Evolutionary conservation across 179 eudicot species (phyloP).

Genomic region (Pouteria campechiana): DNA sequence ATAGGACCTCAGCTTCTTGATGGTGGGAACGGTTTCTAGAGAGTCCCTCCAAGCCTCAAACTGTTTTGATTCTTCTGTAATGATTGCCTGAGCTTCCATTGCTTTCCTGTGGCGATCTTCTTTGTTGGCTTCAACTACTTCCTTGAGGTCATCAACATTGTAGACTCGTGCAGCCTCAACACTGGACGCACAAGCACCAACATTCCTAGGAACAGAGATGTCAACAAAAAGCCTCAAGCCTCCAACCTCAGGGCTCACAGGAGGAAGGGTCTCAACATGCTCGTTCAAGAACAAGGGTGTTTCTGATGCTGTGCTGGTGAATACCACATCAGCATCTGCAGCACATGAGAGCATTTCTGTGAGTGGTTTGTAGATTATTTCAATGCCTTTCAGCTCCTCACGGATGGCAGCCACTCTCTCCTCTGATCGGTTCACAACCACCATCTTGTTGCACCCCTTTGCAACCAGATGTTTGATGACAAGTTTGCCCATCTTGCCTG

Average conservation of each 20-base stretch:
- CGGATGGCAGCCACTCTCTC: constrained; percentile 34
- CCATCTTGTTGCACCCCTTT: constrained; percentile 45
- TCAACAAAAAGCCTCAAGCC: constrained; percentile 38
- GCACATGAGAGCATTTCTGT: constrained; percentile 33
- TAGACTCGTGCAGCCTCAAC: constrained; percentile 26
- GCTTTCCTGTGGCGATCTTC: constrained; percentile 44
- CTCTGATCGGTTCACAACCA: constrained; percentile 37
- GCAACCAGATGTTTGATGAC: constrained; percentile 46
- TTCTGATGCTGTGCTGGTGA: constrained; percentile 48
- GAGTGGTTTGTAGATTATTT: constrained; percentile 36
- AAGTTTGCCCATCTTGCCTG: constrained; percentile 55
- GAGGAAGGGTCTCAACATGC: constrained; percentile 27
- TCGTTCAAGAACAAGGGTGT: constrained; percentile 28
- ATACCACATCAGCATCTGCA: constrained; percentile 41
- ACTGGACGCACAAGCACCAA: constrained; percentile 30
- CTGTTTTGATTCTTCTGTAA: constrained; percentile 29
- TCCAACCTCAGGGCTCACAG: constrained; percentile 23
- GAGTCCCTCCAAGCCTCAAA: constrained; percentile 57
- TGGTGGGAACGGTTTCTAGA: constrained; percentile 45
- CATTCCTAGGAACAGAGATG: constrained; percentile 47
- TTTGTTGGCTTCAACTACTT: constrained; percentile 47
- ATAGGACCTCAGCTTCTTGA: constrained; percentile 43
- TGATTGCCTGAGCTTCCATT: constrained; percentile 42
- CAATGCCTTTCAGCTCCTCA: constrained; percentile 32
- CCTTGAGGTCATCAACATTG: constrained; percentile 46